Evolutionary conservation across 805 yeast species (phyloP).

Genomic region (Sungouiella thailandica): DNA sequence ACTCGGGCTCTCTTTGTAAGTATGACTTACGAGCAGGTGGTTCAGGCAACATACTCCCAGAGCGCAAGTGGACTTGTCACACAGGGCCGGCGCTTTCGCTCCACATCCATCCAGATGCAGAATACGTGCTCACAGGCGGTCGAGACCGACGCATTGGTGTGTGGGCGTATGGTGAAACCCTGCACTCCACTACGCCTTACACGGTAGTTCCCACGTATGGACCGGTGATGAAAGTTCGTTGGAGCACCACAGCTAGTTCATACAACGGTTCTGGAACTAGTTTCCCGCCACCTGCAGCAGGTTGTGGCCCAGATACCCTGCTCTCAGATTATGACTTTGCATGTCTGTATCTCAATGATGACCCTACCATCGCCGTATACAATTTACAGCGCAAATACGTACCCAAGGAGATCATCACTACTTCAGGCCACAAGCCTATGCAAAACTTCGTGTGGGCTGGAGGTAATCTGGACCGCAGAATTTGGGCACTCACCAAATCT

Average conservation of each 20-base stretch:
- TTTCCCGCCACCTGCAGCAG: too few species aligned
- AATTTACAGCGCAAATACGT: constrained; percentile 65
- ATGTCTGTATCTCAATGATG: constrained; percentile 67
- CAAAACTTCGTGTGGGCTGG: constrained; percentile 42
- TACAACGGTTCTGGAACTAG: constrained; percentile 10
- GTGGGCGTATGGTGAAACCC: constrained; percentile 49
- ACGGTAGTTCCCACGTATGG: constrained; percentile 68
- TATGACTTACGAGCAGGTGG: constrained; percentile 69
- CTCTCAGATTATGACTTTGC: constrained; percentile 65
- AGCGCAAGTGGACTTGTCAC: constrained; percentile 79
- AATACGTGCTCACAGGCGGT: constrained; percentile 87
- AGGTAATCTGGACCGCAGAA: constrained; percentile 17
- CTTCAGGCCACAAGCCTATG: constrained; percentile 38
- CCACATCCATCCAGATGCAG: constrained; percentile 82
- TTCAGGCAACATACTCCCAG: constrained; percentile 38
- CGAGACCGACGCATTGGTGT: constrained; percentile 79
- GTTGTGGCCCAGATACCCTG: constrained; percentile 23
- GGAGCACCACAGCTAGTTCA: constrained; percentile 39
- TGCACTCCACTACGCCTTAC: constrained; percentile 48
- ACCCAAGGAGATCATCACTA: constrained; percentile 64
- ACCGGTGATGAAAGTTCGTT: constrained; percentile 71
- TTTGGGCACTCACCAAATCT: constrained; percentile 39
- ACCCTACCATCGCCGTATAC: constrained; percentile 64
- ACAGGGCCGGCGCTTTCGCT: constrained; percentile 85
- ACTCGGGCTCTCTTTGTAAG: constrained; percentile 79